phyloP scores from a whole-genome alignment of 2,329 filamentous ascomycete genomes.

The Dactylellina haptotyla region DNA sequence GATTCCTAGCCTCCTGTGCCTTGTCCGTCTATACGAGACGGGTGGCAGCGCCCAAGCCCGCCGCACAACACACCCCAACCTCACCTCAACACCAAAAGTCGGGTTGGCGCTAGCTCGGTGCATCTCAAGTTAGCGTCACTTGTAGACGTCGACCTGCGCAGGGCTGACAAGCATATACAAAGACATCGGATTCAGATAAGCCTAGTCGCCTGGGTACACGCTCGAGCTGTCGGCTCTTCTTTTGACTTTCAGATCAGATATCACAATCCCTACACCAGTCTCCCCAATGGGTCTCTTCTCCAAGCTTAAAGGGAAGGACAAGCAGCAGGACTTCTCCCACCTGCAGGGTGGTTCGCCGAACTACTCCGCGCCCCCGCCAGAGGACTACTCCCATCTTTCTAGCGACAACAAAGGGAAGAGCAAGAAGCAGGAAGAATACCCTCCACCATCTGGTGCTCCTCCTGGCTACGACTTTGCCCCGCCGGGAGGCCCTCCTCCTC shows the following conservation, averaged over 20 bases:
- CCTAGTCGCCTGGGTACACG: not conserved
- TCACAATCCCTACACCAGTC: not conserved
- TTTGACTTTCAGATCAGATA: not conserved
- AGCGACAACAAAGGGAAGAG: conserved; percentile 46
- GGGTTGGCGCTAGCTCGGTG: not conserved
- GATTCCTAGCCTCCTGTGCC: too few relatives aligned
- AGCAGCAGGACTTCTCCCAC: conserved; percentile 47
- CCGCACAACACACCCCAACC: conserved; percentile 11
- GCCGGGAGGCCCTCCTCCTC: conserved; percentile 28
- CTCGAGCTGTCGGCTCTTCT: not conserved
- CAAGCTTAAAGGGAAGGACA: conserved; percentile 50
- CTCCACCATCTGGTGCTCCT: conserved; percentile 31
- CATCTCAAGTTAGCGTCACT: too few relatives aligned
- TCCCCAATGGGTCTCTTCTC: conserved; percentile 48
- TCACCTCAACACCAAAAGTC: not conserved
- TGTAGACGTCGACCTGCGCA: not conserved
- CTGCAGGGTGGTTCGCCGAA: conserved; percentile 34
- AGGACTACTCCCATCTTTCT: conserved; percentile 46
- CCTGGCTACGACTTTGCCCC: conserved; percentile 37
- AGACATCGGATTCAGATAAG: not conserved
- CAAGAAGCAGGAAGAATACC: conserved; percentile 40
- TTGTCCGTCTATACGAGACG: not conserved
- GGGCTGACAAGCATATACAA: not conserved
- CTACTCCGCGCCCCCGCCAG: conserved; percentile 17
- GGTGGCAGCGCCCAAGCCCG: not conserved